Evolutionary conservation across 164 flowering plant genomes (phyloP).

Genomic region (Magnolia sinica): DNA sequence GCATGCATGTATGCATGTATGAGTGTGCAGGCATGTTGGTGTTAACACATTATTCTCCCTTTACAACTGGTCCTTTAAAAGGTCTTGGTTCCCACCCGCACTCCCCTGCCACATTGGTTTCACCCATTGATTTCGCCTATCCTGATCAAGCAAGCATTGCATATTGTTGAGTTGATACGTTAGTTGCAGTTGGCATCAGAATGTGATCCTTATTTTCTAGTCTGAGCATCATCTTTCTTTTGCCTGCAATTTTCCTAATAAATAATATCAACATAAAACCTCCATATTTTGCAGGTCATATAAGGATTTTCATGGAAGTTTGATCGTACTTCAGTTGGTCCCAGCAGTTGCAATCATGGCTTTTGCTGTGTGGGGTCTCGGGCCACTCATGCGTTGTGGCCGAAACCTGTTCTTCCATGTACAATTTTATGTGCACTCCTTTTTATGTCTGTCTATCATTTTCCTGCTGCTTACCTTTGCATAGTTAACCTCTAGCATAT

Average conservation of each 20-base stretch:
- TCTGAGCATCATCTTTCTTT: not conserved
- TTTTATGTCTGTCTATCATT: not conserved
- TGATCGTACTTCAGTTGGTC: slow-evolving; percentile 47
- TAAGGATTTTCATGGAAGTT: slow-evolving; percentile 44
- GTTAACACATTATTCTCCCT: too few relatives aligned
- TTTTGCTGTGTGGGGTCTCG: slow-evolving; percentile 81
- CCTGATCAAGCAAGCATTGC: too few relatives aligned
- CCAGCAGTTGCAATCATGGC: slow-evolving; percentile 63
- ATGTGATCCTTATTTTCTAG: slow-evolving; percentile 1
- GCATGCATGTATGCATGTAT: too few relatives aligned
- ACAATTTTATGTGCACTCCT: slow-evolving; percentile 14
- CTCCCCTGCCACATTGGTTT: too few relatives aligned
- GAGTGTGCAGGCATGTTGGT: too few relatives aligned
- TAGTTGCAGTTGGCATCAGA: too few relatives aligned
- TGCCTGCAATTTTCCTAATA: not conserved
- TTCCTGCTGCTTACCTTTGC: not conserved
- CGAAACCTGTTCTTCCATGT: slow-evolving; percentile 60
- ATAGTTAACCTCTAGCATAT: not conserved
- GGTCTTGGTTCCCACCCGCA: too few relatives aligned
- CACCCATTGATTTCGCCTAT: too few relatives aligned
- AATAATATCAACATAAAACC: not conserved
- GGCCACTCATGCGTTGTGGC: slow-evolving; percentile 58
- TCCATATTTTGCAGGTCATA: slow-evolving; percentile 47
- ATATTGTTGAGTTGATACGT: too few relatives aligned
- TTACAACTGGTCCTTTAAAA: too few relatives aligned